Evolutionary conservation across 106 monocot genomes (phyloP), one percentile per base, ranked within the genome.

Genomic region (Allium cepa): DNA sequence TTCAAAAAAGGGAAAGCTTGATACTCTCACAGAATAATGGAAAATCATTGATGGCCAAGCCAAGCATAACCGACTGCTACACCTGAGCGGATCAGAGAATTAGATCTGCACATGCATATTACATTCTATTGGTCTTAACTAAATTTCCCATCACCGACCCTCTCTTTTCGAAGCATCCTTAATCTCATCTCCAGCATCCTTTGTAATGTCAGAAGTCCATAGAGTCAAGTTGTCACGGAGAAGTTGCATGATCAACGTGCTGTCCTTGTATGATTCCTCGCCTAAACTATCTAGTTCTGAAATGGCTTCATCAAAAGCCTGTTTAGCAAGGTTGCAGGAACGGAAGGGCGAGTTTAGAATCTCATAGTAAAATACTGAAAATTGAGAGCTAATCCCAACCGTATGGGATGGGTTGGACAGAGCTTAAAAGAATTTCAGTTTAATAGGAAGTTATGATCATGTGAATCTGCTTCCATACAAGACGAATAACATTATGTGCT

Each of bases 361-460:
- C 2, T 62, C 62, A 62, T 8, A 62, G 13, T 62, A 62, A 7
- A 62, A 62, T 7, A 62, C 62, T 62, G 62, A 62, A 26, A 62
- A 13, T 62, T 62, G 62, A 62, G 62, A 8, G 62, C 62, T 17
- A 62, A 13, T 1, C 62, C 2, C 0, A 62, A 36, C 6, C 4
- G 5, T 62, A 62, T 62, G 10, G 62, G 62, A 62, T 62, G 62
- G 45, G 62, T 62, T 62, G 62, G 62, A 26, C n/a, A n/a, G n/a
- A n/a, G n/a, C n/a, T n/a, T n/a, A n/a, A n/a, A n/a, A n/a, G n/a
- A n/a, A n/a, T 22, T 22, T 22, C 22, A 22, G 22, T 22, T 22
- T 22, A 22, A 22, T 22, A 22, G 22, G 22, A 22, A 22, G 22
- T 22, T 22, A 22, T 1, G 22, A 22, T 22, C 22, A 1, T 22